Base-by-base conservation (phyloP, 2,329 filamentous ascomycete species). In the Xylaria sp. region DNA sequence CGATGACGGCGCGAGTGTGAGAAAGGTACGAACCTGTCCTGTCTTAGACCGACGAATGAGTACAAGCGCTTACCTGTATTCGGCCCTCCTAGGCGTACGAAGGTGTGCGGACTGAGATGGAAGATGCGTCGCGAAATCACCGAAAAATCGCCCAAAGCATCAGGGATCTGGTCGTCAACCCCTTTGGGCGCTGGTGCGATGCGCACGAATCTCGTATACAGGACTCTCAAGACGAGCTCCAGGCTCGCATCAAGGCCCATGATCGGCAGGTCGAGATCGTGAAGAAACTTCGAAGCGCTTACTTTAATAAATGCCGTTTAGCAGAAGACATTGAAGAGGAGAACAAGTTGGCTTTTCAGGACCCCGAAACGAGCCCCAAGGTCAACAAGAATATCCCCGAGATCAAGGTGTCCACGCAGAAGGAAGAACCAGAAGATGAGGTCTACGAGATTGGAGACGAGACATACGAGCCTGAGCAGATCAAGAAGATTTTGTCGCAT, bases 291-390 rank as follows among this genome's bases (percentile, higher is more conserved):
- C 90, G 96, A 72, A 97, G 93, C 80, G 92, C 93, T 75, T 99
- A 99, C 82, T 98, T 98, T 87, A 99, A 98, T 85, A 99, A 98
- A 83, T 99, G 96, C 80, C 91, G 97, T 59, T 85, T 97, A 70
- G 92, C 98, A 6, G 97, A 99, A 79, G 96, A 99, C 78, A 83
- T 98, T 69, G 96, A 99, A 80, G 96, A 99, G 81, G 97, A 99
- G 84, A 97, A 97, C 80, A 98, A 99, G 82, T 87, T 99, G 64
- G 96, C 94, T 46, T 99, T 99, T 81, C 94, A 97, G 80, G 93
- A 94, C 73, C 93, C 94, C 2, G 88, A 91, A 75, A 84, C 80
- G 40, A 94, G 92, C 79, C 91, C 92, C 3, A 85, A 89, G 79
- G 71, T 71, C 49, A 76, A 75, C 67, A 86, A 88, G 63, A 80